Evolutionary conservation across 257 asterid genomes (phyloP).

Genomic region (Vinca minor): DNA sequence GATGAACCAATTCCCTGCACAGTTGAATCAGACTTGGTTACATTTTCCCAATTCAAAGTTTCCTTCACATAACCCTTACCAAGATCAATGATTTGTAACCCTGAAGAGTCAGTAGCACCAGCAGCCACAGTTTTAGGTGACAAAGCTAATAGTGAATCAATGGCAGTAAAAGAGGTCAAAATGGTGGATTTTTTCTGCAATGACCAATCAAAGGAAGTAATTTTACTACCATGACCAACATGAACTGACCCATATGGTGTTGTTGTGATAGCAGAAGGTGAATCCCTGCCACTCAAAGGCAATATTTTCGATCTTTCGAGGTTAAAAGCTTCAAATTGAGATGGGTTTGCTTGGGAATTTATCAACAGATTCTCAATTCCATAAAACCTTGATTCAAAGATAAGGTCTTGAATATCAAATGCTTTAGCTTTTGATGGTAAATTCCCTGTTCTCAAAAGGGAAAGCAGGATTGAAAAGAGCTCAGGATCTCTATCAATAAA

Average conservation of each 20-base stretch:
- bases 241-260: conserved; percentile 69
- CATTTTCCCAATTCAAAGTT: conserved; percentile 87
- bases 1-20: conserved; percentile 83
- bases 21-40: conserved; percentile 75
- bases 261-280: conserved; percentile 66
- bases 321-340: conserved; percentile 76
- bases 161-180: conserved; percentile 67
- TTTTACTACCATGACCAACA: conserved; percentile 85
- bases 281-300: conserved; percentile 71
- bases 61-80: conserved; percentile 50
- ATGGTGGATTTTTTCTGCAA: conserved; percentile 66
- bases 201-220: conserved; percentile 93
- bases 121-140: conserved; percentile 63
- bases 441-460: conserved; percentile 82
- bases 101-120: conserved; percentile 91
- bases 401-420: conserved; percentile 68
- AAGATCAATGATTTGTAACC: conserved; percentile 73
- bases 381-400: conserved; percentile 67
- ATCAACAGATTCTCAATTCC: conserved; percentile 63
- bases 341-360: conserved; percentile 60
- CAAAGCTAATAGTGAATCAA: conserved; percentile 70
- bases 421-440: conserved; percentile 75
- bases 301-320: conserved; percentile 54
- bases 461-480: conserved; percentile 61
- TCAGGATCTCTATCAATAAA: conserved; percentile 90